Percentiles rank a stretch among this genome's conserved stretches.
Evolutionary conservation across 345 rosid species (phyloP).

Genomic region (Moringa oleifera): DNA sequence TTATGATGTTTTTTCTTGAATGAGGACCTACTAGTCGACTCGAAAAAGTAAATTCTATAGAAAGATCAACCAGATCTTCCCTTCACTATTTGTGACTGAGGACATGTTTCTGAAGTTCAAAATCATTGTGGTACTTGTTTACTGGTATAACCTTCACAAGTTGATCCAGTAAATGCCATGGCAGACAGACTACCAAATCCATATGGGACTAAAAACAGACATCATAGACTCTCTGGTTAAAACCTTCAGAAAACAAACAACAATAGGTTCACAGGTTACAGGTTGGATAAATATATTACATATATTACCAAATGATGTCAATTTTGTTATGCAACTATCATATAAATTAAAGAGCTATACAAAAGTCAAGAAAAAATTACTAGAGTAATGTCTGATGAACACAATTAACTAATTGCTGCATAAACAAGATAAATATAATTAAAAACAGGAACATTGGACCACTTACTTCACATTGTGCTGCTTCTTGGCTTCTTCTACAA

Average conservation of each 20-base stretch:
- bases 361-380: too few relatives aligned
- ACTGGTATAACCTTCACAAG: neutral
- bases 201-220: neutral
- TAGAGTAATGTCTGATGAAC: too few relatives aligned
- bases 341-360: too few relatives aligned
- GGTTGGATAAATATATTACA: too few relatives aligned
- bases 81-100: too few relatives aligned
- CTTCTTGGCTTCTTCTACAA: conserved; percentile 80
- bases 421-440: neutral
- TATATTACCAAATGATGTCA: too few relatives aligned
- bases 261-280: neutral
- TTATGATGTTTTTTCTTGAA: neutral
- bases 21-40: neutral
- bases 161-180: neutral
- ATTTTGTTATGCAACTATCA: neutral
- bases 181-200: neutral
- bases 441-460: neutral
- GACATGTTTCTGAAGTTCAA: neutral
- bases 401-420: too few relatives aligned
- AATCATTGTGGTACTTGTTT: neutral
- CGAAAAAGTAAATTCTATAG: neutral
- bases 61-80: neutral
- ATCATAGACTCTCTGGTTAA: neutral
- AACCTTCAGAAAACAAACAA: neutral
- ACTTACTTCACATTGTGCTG: conserved; percentile 78